Evolutionary conservation across 202 grass and related monocot genomes (phyloP), one percentile per base, ranked within the genome.

Genomic region (Zoysia matrella): DNA sequence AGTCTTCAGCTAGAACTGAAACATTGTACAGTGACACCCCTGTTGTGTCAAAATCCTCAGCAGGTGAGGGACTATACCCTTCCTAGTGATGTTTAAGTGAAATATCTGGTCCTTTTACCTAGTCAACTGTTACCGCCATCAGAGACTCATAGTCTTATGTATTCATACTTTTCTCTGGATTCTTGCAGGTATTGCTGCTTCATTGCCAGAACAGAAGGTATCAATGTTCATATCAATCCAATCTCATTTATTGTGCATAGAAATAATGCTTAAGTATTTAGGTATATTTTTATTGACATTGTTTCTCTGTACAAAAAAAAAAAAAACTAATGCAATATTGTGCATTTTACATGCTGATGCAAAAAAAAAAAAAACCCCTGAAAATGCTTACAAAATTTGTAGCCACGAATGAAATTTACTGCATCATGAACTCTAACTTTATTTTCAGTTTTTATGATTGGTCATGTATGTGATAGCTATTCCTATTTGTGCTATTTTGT

Each of bases 1-100:
- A 84, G 51, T 77, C 76, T 10, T 73, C 80, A 73, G 11, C 0
- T 80, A 83, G 80, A 75, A 77, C 70, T 60, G 72, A 84, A 69
- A 86, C 72, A 49, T 57, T 89, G 13, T 43, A 69, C 44, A 49
- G 72, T 36, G 60, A 80, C 46, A 49, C 65, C 58, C 75, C 57
- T 43, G 6, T 84, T 76, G 60, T 56, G 5, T 86, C 86, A 56
- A 83, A 88, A 71, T 88, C 75, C 65, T 83, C 83, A 43, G 83
- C 71, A 89, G 90, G 90, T 92, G 62, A 76, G 83, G 64, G 42
- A 56, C 39, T 74, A 11, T 44, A 56, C 83, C 47, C 48, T 67
- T 83, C 40, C 15, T 79, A 6, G 12, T 76, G 39, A n/a, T 48
- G 64, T 60, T 60, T 60, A 2, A 69, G 66, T 46, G 15, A 74